Conservation (phyloP, 352 stramenopile species). For the Blastocystis sp. region DNA sequence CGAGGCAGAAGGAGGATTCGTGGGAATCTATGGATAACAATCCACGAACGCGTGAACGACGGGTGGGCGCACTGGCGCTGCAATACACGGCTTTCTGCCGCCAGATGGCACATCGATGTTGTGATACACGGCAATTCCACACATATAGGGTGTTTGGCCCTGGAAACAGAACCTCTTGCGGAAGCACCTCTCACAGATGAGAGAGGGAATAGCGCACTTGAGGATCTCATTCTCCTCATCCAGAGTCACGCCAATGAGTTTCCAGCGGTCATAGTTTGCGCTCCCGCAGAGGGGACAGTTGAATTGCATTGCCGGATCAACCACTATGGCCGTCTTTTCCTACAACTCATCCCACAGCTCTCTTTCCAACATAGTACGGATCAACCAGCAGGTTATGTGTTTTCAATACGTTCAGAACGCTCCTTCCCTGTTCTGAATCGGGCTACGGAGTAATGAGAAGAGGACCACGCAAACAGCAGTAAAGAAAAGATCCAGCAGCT, state of each 20-base stretch:
- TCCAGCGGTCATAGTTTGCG: neutral
- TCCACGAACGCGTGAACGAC: too few species aligned
- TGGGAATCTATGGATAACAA: neutral
- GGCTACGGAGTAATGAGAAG: neutral
- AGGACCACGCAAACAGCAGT: neutral
- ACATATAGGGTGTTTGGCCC: slow-evolving; percentile 29
- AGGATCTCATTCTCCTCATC: neutral
- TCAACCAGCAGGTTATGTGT: slow-evolving; percentile 30
- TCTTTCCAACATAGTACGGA: slow-evolving; percentile 3
- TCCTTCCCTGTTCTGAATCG: slow-evolving; percentile 6
- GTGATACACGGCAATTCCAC: slow-evolving; percentile 33
- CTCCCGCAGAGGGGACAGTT: neutral
- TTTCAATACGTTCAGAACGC: slow-evolving; percentile 27
- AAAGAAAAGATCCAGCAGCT: slow-evolving; percentile 28
- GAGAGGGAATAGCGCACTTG: slow-evolving; percentile 5
- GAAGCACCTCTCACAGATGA: slow-evolving; percentile 16
- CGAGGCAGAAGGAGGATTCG: too few species aligned
- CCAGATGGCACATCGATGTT: neutral
- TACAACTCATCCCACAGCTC: neutral
- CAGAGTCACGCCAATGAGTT: slow-evolving; percentile 19
- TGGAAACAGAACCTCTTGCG: slow-evolving; percentile 21
- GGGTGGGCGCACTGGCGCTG: too few species aligned
- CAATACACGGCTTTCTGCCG: neutral
- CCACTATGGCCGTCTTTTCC: neutral
- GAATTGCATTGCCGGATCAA: neutral